phyloP scores from a whole-genome alignment of 2,329 filamentous ascomycete genomes.

The Diaporthe citrichinensis region DNA sequence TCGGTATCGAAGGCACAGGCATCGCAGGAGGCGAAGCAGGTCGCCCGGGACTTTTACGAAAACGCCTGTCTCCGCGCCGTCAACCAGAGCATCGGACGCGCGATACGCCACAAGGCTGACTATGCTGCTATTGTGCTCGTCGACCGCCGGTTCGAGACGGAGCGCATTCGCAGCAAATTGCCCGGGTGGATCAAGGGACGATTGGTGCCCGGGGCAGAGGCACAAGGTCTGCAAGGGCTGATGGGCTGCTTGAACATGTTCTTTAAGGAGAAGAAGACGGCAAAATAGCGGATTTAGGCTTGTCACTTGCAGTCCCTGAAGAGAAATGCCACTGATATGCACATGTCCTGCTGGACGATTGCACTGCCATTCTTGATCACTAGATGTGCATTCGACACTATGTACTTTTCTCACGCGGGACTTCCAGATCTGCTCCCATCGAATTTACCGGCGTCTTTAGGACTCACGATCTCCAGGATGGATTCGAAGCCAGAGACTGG shows the following conservation, averaged over 20 bases:
- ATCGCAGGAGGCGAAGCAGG: conserved; percentile 61
- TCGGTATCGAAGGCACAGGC: conserved; percentile 49
- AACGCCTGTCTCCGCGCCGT: conserved; percentile 97
- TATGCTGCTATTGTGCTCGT: conserved; percentile 92
- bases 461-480: neutral
- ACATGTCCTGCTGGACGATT: too few species aligned
- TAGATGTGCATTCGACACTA: neutral
- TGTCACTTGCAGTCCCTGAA: neutral
- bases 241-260: conserved; percentile 72
- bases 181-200: conserved; percentile 90
- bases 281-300: neutral
- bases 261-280: conserved; percentile 66
- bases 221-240: conserved; percentile 67
- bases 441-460: neutral
- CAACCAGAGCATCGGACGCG: conserved; percentile 95
- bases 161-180: conserved; percentile 82
- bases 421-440: neutral
- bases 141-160: conserved; percentile 83
- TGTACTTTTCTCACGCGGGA: neutral
- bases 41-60: conserved; percentile 87
- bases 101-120: conserved; percentile 88
- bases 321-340: neutral
- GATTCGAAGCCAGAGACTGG: conserved; percentile 8
- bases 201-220: conserved; percentile 65
- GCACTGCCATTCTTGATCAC: rapidly evolving